Evolutionary conservation across 306 rosid species (phyloP).

Genomic region (Coriaria nepalensis): DNA sequence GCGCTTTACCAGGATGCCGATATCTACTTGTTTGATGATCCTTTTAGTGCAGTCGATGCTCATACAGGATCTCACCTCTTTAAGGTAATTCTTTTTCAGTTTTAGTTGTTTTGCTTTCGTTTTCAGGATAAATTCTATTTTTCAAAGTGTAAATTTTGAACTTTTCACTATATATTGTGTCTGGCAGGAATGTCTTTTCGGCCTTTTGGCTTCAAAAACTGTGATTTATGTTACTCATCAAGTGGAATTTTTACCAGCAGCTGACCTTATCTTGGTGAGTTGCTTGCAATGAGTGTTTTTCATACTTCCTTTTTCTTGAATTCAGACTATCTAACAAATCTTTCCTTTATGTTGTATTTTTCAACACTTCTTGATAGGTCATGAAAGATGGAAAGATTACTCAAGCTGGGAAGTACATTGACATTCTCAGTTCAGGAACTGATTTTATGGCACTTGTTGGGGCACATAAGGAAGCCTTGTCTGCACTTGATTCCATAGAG

Average conservation of each 20-base stretch:
- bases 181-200: slow-evolving; percentile 69
- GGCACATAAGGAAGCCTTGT: slow-evolving; percentile 70
- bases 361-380: slow-evolving; percentile 29
- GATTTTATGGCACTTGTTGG: slow-evolving; percentile 80
- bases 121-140: neutral
- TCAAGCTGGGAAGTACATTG: slow-evolving; percentile 63
- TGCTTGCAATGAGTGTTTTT: neutral
- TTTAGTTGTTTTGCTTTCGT: neutral
- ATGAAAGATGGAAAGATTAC: slow-evolving; percentile 71
- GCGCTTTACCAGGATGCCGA: slow-evolving; percentile 74
- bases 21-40: slow-evolving; percentile 75
- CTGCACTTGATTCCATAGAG: slow-evolving; percentile 36
- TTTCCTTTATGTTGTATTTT: neutral
- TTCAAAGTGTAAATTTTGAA: neutral
- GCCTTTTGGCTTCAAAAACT: slow-evolving; percentile 54
- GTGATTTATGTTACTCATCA: slow-evolving; percentile 81
- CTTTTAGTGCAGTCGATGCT: slow-evolving; percentile 91
- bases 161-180: neutral
- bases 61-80: slow-evolving; percentile 89
- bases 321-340: neutral
- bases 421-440: slow-evolving; percentile 45
- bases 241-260: slow-evolving; percentile 77
- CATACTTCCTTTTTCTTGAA: neutral
- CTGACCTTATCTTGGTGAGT: slow-evolving; percentile 72
- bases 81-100: slow-evolving; percentile 25